Base-by-base conservation (phyloP, 2,329 filamentous ascomycete species). In the Colletotrichum eremochloae region DNA sequence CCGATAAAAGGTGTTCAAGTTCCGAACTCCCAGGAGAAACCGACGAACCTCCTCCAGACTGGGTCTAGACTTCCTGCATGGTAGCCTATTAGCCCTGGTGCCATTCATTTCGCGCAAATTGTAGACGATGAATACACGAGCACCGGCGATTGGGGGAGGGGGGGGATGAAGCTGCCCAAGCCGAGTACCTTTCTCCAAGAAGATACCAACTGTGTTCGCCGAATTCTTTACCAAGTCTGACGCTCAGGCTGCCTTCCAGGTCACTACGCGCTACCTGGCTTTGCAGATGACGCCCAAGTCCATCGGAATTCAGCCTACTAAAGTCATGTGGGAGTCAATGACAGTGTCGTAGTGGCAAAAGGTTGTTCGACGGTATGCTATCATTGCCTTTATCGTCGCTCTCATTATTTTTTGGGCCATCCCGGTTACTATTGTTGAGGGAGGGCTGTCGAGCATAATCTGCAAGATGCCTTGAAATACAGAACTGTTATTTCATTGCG, bases 291-390 rank as follows among this genome's bases (percentile, higher is more conserved):
- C 93, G 5, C 94, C 94, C 38, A 91, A 94, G 33, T 94, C 93
- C 77, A 93, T 97, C 66, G 96, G 96, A 20, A 87, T 98, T 64
- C 90, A 91, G 31, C 96, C 96, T 0, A 85, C 86, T 20, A 95
- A 98, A 78, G 87, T 99, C 36, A 91, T 98, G 77, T 99, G 96
- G 96, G 89, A 86, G 46, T 94, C 96, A 68, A 85, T 99, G 57
- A 89, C 89, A 46, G 92, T 98, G 77, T 91, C 91, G 29, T 95
- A 95, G 95, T 95, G 93, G 93, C 92, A 97, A 82, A 87, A 91
- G 75, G 88, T 97, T 67, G 78, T 97, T 74, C 91, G 94, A 72
- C 87, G 92, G 76, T 89, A 93, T 76, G 84, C 87, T 68, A 90
- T 94, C 3, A 82, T 93, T 62, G 89, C 85, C n/a, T 92, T 97